These are phyloP conservation scores for Auricularia heimuer DNA, from an alignment of 768 basidiomycete genomes.

Conservation along the genomic window DNA sequence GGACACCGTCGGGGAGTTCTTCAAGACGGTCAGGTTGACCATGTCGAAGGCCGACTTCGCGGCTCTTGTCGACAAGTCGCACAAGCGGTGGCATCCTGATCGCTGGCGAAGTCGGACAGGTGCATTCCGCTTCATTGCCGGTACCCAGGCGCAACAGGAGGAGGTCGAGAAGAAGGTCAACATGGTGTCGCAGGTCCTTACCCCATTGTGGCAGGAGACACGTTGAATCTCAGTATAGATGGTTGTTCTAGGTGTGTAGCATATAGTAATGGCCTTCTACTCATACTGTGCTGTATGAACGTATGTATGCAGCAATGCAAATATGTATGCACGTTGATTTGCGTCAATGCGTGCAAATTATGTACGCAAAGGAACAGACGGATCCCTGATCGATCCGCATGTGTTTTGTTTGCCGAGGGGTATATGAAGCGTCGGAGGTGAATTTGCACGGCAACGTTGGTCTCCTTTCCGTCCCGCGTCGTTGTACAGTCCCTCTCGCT, in stretches of 20 bases:
- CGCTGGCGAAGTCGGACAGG: conserved; percentile 58
- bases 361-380: no score
- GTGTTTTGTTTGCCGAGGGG: background rate
- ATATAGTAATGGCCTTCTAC: background rate
- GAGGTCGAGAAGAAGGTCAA: conserved; percentile 61
- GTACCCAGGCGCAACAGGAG: conserved; percentile 42
- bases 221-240: background rate
- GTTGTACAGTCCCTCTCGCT: background rate
- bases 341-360: no score
- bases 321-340: no score
- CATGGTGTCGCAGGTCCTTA: conserved; percentile 64
- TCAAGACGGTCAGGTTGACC: conserved; percentile 37
- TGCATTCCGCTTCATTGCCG: conserved; percentile 45
- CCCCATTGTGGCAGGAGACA: conserved; percentile 44
- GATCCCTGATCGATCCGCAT: no score
- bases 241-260: background rate
- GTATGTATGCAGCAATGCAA: no score
- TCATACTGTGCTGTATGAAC: background rate
- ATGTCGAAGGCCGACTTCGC: conserved; percentile 57
- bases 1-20: conserved; percentile 63
- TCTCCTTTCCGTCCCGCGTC: background rate
- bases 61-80: conserved; percentile 55
- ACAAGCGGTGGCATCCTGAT: conserved; percentile 72
- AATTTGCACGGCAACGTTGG: background rate
- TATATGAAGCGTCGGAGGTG: background rate